phyloP scores from a whole-genome alignment of 208 protist species.

The Trypanosoma rangeli region DNA sequence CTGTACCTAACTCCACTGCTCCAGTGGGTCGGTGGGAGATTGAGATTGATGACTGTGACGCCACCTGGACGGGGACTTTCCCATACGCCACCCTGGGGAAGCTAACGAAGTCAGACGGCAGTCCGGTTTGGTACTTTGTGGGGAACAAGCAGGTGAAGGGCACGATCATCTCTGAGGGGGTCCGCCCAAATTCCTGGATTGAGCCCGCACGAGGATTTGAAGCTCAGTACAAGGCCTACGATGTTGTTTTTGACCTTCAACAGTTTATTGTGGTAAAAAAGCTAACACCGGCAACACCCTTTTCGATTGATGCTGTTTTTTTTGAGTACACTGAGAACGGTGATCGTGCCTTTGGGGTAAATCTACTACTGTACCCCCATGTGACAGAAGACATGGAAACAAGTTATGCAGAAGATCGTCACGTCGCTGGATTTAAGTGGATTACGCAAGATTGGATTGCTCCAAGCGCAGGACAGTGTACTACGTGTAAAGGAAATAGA shows the following conservation, averaged over 20 bases:
- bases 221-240: slow-evolving; percentile 41
- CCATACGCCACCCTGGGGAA: slow-evolving; percentile 44
- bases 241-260: slow-evolving; percentile 62
- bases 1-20: slow-evolving; percentile 33
- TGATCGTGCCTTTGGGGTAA: slow-evolving; percentile 78
- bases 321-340: slow-evolving; percentile 63
- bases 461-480: slow-evolving; percentile 51
- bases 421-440: slow-evolving; percentile 83
- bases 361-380: slow-evolving; percentile 73
- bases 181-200: slow-evolving; percentile 68
- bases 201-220: slow-evolving; percentile 47
- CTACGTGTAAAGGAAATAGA: slow-evolving; percentile 65
- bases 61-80: slow-evolving; percentile 77
- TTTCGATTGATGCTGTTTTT: slow-evolving; percentile 75
- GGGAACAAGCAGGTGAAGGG: slow-evolving; percentile 48
- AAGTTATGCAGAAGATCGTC: slow-evolving; percentile 67
- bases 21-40: slow-evolving; percentile 52
- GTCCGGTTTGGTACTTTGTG: slow-evolving; percentile 53
- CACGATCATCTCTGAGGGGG: slow-evolving; percentile 71
- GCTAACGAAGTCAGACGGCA: slow-evolving; percentile 42
- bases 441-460: slow-evolving; percentile 56
- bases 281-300: slow-evolving; percentile 14
- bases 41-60: slow-evolving; percentile 77
- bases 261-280: slow-evolving; percentile 58
- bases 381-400: slow-evolving; percentile 53